phyloP scores from a whole-genome alignment of 345 rosid genomes.

The Eucalyptus cloeziana region DNA sequence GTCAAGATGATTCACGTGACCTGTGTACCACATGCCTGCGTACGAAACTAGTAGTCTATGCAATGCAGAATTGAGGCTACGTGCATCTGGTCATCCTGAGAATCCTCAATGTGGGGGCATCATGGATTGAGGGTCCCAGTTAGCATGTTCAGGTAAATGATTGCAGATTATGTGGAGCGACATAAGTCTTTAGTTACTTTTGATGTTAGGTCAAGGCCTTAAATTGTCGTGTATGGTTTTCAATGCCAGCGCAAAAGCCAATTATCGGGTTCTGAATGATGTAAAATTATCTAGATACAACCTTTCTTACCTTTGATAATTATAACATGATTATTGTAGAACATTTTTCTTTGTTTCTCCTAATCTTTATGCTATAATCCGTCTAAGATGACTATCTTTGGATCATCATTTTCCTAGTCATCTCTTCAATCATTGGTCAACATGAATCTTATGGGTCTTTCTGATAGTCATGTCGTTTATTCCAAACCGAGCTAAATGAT shows the following conservation, averaged over 20 bases:
- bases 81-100: background rate
- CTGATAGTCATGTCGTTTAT: background rate
- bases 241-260: background rate
- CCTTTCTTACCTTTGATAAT: background rate
- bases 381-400: background rate
- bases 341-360: background rate
- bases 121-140: background rate
- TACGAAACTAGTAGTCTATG: background rate
- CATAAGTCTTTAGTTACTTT: background rate
- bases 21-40: background rate
- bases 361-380: background rate
- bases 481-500: background rate
- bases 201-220: background rate
- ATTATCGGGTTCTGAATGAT: background rate
- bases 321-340: background rate
- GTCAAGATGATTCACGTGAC: background rate
- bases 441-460: background rate
- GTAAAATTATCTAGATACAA: background rate
- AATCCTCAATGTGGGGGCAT: background rate
- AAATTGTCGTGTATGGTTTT: background rate
- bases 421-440: background rate
- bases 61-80: background rate
- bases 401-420: background rate
- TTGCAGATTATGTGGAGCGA: background rate
- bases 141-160: background rate